Base-by-base conservation (phyloP, 768 basidiomycete genomes). In the Daedaleopsis nitida region DNA sequence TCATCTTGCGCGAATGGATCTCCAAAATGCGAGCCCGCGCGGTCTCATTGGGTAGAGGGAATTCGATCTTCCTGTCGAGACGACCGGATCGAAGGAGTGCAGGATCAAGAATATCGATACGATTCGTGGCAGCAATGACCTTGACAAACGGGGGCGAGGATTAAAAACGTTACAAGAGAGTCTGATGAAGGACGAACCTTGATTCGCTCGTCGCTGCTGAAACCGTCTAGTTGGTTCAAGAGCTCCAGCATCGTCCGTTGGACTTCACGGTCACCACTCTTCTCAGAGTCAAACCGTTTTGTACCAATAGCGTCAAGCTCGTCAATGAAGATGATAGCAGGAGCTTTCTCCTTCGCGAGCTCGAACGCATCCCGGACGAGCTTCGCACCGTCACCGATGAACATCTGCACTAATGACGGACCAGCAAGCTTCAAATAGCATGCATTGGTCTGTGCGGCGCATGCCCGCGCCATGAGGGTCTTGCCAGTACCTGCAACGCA, bases 241-340 rank as follows among this genome's bases (percentile, higher is more conserved):
- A 99, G 82, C 73, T 99, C 97, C 71, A 99, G 80, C 97, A 99
- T 99, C n/a, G 97, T 99, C 63, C 97, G 80, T 75, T 99, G 97
- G n/a, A 99, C 97, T 73, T 99, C 97, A 72, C 97, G 86, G 75
- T 99, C 97, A 63, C 97, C 97, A 69, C 93, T 93, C 83, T 98
- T 99, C 76, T 98, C 96, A 17, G 92, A 95, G 71, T 99, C 97
- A 71, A 98, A 98, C 9, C 97, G 91, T 74, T 98, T 98, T 12
- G 96, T 98, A 44, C 96, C 96, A 67, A 98, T 96, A n/a, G 96
- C 96, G 73, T 98, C 96, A 71, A 98, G 75, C 72, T 98, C 96
- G 69, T 98, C 96, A 65, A 98, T 98, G 77, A 98, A 98, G 74
- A 98, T 98, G 74, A 98, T 98, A n/a, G 95, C 91, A 7, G 96